These are phyloP conservation scores for Penicillium verrucosum DNA, from an alignment of 2,329 filamentous ascomycete species.

Conservation along the genomic window DNA sequence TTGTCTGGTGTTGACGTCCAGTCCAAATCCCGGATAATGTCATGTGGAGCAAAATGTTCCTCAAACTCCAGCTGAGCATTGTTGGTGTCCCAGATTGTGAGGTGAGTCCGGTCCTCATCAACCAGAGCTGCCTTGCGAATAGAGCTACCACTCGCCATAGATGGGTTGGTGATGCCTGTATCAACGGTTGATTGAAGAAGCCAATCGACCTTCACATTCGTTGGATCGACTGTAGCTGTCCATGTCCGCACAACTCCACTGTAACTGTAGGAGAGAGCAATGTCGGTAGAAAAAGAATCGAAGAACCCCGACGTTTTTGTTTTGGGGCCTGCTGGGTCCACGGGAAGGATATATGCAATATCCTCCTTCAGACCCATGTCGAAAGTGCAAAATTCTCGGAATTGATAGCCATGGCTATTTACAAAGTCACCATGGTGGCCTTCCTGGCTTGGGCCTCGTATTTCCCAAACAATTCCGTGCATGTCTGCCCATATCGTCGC, in stretches of 20 bases:
- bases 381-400: slow-evolving; percentile 70
- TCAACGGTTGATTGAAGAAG: slow-evolving; percentile 76
- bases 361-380: slow-evolving; percentile 57
- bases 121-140: slow-evolving; percentile 84
- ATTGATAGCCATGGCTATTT: slow-evolving; percentile 40
- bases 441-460: slow-evolving; percentile 55
- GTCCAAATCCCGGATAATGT: slow-evolving; percentile 80
- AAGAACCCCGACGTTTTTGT: slow-evolving; percentile 72
- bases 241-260: slow-evolving; percentile 75
- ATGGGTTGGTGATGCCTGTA: slow-evolving; percentile 68
- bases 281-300: slow-evolving; percentile 80
- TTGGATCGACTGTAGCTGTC: slow-evolving; percentile 70
- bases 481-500: slow-evolving; percentile 79
- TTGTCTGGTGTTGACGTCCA: slow-evolving; percentile 91
- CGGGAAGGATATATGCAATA: slow-evolving; percentile 65
- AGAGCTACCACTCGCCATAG: slow-evolving; percentile 78
- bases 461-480: slow-evolving; percentile 77
- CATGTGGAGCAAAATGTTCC: slow-evolving; percentile 67
- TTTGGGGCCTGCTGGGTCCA: slow-evolving; percentile 77
- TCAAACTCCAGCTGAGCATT: slow-evolving; percentile 78
- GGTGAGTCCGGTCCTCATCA: slow-evolving; percentile 65
- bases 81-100: slow-evolving; percentile 89
- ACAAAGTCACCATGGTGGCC: slow-evolving; percentile 24
- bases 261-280: slow-evolving; percentile 79
- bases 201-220: slow-evolving; percentile 68